A percentile compares a stretch with the other conserved stretches of the same genome.
phyloP scores from a whole-genome alignment of 2,329 filamentous ascomycete species.

The Penicillium crustosum region DNA sequence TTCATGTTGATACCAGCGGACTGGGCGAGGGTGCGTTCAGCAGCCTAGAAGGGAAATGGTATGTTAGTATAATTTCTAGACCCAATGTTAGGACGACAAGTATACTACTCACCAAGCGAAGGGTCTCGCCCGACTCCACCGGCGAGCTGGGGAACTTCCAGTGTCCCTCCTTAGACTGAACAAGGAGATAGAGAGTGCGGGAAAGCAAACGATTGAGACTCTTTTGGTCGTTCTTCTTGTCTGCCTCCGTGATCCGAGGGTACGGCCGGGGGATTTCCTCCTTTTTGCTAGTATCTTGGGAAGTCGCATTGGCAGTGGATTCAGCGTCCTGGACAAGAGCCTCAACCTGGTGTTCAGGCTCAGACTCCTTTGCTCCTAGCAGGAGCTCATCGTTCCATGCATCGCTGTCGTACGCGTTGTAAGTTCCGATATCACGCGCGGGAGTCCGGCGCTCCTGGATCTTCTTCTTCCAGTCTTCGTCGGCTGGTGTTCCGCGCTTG shows the following conservation, averaged over 20 bases:
- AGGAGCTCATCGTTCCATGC: conserved; percentile 92
- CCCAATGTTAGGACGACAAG: background rate
- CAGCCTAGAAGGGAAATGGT: conserved; percentile 60
- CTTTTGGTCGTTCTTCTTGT: conserved; percentile 69
- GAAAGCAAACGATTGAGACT: conserved; percentile 79
- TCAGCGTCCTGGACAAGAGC: conserved; percentile 75
- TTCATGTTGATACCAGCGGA: conserved; percentile 94
- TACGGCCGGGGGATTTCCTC: conserved; percentile 69
- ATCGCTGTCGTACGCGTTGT: conserved; percentile 70
- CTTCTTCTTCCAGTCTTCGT: conserved; percentile 89
- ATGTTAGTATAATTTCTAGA: conserved; percentile 9
- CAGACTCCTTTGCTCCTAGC: conserved; percentile 67
- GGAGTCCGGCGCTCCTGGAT: conserved; percentile 72
- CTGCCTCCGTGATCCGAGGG: conserved; percentile 73
- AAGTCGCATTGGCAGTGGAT: conserved; percentile 41
- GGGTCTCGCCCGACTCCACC: conserved; percentile 68
- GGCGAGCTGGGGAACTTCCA: conserved; percentile 82
- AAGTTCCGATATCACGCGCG: conserved; percentile 80
- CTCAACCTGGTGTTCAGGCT: conserved; percentile 65
- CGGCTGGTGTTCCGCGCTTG: conserved; percentile 80
- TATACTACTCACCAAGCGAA: conserved; percentile 71
- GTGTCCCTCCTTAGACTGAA: conserved; percentile 64
- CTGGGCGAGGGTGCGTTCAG: conserved; percentile 73
- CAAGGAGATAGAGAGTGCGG: conserved; percentile 82
- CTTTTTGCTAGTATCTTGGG: conserved; percentile 51